phyloP scores from a whole-genome alignment of 768 basidiomycete species.

The Pleurotus tuoliensis region DNA sequence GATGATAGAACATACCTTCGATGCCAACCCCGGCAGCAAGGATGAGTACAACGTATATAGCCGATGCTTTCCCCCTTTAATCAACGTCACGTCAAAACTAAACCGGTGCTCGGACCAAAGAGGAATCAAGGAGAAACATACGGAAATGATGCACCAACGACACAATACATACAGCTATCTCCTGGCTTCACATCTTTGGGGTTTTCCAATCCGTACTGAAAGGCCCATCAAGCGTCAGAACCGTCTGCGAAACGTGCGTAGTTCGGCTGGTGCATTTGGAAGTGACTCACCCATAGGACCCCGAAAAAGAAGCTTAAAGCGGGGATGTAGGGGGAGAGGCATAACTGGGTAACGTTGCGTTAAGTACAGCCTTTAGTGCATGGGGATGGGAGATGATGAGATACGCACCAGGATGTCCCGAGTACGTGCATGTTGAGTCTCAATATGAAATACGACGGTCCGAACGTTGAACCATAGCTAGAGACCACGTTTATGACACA shows the following conservation, averaged over 20 bases:
- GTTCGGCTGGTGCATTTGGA: neutral
- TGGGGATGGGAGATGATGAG: neutral
- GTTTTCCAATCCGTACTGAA: neutral
- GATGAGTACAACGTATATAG: neutral
- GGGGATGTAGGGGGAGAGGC: neutral
- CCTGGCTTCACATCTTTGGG: neutral
- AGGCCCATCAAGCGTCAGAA: neutral
- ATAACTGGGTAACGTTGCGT: neutral
- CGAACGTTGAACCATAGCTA: constrained; percentile 6
- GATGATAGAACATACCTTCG: neutral
- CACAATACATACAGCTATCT: constrained; percentile 5
- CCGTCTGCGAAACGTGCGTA: neutral
- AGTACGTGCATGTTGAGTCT: neutral
- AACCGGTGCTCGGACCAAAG: too few species aligned
- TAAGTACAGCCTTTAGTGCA: neutral
- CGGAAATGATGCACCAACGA: neutral
- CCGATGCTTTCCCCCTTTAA: neutral
- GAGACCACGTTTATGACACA: neutral
- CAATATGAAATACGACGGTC: neutral
- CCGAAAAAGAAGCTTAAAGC: neutral
- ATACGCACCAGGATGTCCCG: neutral
- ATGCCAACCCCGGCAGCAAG: neutral
- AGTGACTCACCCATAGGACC: neutral
- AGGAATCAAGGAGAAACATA: neutral
- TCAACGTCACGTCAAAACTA: neutral